Conservation (phyloP, 164 flowering plant species). For the Magnolia officinalis region DNA sequence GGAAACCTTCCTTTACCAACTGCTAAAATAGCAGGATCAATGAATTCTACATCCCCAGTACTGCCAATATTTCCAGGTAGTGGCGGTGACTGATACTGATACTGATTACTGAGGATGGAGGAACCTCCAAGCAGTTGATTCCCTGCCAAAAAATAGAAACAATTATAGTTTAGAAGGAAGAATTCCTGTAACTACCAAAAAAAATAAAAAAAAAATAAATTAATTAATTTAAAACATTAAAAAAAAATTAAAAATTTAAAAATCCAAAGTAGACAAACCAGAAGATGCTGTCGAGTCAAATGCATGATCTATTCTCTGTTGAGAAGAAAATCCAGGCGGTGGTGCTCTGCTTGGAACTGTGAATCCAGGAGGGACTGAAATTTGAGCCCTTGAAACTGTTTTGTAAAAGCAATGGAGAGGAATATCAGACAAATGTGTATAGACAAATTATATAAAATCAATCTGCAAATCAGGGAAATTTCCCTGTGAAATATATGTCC, state of each 20-base stretch:
- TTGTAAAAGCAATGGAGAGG: not conserved
- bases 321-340: slow-evolving; percentile 87
- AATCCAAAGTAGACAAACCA: slow-evolving; percentile 15
- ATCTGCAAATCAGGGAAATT: not conserved
- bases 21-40: slow-evolving; percentile 60
- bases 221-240: no score
- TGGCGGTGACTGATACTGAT: slow-evolving; percentile 21
- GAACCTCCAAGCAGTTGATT: slow-evolving; percentile 27
- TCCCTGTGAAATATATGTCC: not conserved
- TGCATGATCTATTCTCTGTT: slow-evolving; percentile 53
- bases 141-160: slow-evolving; percentile 22
- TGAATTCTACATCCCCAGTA: slow-evolving; percentile 34
- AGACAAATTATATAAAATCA: not conserved
- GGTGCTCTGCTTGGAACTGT: slow-evolving; percentile 65
- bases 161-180: not conserved
- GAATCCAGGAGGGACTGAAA: slow-evolving; percentile 89
- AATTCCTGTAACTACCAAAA: not conserved
- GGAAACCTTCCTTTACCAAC: slow-evolving; percentile 81
- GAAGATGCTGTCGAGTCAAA: slow-evolving; percentile 28
- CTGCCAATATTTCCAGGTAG: slow-evolving; percentile 19
- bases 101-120: slow-evolving; percentile 18
- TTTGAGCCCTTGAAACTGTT: slow-evolving; percentile 60
- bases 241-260: no score
- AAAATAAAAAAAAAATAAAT: not conserved
- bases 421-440: no score